Evolutionary conservation across 2,329 filamentous ascomycete species (phyloP), one percentile per base, ranked within the genome.

Genomic region (Colletotrichum nymphaeae): DNA sequence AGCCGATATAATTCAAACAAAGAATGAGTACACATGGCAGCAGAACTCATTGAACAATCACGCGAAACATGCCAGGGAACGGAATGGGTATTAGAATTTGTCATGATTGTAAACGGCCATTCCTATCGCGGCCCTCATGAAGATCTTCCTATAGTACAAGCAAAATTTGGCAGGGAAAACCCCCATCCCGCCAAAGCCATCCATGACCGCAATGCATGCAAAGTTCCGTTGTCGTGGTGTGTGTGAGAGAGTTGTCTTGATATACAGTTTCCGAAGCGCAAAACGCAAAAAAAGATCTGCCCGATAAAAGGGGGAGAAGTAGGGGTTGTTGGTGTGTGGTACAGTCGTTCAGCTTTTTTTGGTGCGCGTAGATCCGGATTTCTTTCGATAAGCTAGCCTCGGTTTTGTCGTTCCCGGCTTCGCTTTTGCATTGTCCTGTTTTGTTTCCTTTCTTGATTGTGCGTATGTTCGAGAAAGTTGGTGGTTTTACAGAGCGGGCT

Each of bases 401-500:
- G 46, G 22, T 53, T n/a, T n/a, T n/a, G n/a, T n/a, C n/a, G n/a
- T 76, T 75, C 63, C 63, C 69, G 49, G 60, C 46, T 73, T 70
- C 69, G 71, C 30, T 65, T 55, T 64, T 65, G 63, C 63, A 56
- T 37, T 65, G 49, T 65, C 28, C 22, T 69, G 53, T 19, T 14
- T 42, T 42, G 26, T 28, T 16, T 5, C 35, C 37, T 42, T 72
- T 75, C 16, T 64, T 65, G 66, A 26, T 62, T 62, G 12, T 75
- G 80, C 80, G 35, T 55, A 32, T 62, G 26, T 42, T 46, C 11
- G 19, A 14, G 46, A 42, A 11, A 37, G 42, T 73, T 63, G 30
- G 19, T 63, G 19, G 5, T 78, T 49, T 85, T 84, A 91, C 77
- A 91, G 82, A 42, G 88, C 84, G 57, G 88, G 84, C 82, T 88